Base-by-base conservation (phyloP, 2,329 filamentous ascomycete species). In the Fusarium irregulare region DNA sequence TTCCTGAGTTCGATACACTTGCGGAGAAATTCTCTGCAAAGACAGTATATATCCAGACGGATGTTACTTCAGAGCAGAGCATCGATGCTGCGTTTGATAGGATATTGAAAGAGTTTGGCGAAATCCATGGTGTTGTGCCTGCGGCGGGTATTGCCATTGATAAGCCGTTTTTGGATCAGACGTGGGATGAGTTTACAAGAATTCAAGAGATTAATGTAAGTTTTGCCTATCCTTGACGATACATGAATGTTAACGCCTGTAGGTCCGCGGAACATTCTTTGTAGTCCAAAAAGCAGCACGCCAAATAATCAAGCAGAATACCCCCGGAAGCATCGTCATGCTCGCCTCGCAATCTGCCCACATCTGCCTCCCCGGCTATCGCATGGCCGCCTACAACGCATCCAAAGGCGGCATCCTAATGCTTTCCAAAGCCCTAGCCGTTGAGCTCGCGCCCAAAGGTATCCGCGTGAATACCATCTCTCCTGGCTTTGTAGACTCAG, bases 131-230 rank as follows among this genome's bases (percentile, higher is more conserved):
- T 1, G 67, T 72, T 30, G 77, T 80, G 1, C 77, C 78, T 8
- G 75, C 78, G 11, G 80, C 80, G 3, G 82, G 81, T 3, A 79
- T 83, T 44, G 80, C 78, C 9, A 78, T 82, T 28, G 81, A 83
- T 60, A 83, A 83, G 68, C 81, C 82, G 0, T 83, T 83, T 56
- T 50, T 82, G 3, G 80, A 83, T 1, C 81, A 83, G 51, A 81
- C 80, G 0, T 83, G 80, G 80, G 79, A 80, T 3, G 81, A 83
- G 49, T 80, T 79, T 14, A 78, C 74, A 12, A 74, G 76, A 6
- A 79, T 83, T 27, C 79, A 81, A 42, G 78, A 82, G 1, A 79
- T 83, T 32, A 83, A 84, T 59, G 82, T 82, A 28, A 73, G 78
- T 48, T 9, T 16, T 9, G n/a, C 14, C 18, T 13, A n/a, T 12